Base-by-base conservation (phyloP, 2,329 filamentous ascomycete genomes). In the Aspergillus flavus region DNA sequence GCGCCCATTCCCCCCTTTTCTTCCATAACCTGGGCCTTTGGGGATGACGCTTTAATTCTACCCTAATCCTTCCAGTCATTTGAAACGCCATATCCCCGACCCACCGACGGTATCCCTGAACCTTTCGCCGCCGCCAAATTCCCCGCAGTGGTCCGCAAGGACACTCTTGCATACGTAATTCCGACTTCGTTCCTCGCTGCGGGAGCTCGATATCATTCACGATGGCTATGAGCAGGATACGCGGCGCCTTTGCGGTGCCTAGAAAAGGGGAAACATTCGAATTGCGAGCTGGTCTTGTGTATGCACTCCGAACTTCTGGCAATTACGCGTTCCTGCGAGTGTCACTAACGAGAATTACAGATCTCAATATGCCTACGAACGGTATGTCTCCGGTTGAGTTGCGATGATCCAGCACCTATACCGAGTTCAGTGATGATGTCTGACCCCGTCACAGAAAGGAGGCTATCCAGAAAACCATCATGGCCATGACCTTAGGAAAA, bases 401-500 rank as follows among this genome's bases (percentile, higher is more conserved):
- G 21, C 21, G 4, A 34, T 6, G 39, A 12, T 39, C 9, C 41
- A 32, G 36, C 36, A 36, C 14, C 55, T 16, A 12, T 39, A n/a
- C 53, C 32, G n/a, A 21, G 21, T 26, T 36, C 53, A 32, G 12
- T 30, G 23, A 58, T 57, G 46, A 39, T 64, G 39, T 64, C 73
- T 78, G 72, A 79, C 79, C 63, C 50, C 64, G 32, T 46, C 61
- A 53, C 66, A 87, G 93, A 75, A 99, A 99, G 81, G 95, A 99
- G 84, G 92, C 95, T 28, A 99, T 99, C 72, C 95, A 99, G 78
- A 98, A 97, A 86, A 99, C 95, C 68, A 99, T 99, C 82, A 98
- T 98, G 94, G 94, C 95, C 77, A 99, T 99, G 95, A 99, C 95
- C 1, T 80, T 99, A 72, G 95, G 95, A 79, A 99, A 99, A 81